Evolutionary conservation across 495 filamentous ascomycete species (phyloP).

Genomic region (Diplogelasinospora grovesii): DNA sequence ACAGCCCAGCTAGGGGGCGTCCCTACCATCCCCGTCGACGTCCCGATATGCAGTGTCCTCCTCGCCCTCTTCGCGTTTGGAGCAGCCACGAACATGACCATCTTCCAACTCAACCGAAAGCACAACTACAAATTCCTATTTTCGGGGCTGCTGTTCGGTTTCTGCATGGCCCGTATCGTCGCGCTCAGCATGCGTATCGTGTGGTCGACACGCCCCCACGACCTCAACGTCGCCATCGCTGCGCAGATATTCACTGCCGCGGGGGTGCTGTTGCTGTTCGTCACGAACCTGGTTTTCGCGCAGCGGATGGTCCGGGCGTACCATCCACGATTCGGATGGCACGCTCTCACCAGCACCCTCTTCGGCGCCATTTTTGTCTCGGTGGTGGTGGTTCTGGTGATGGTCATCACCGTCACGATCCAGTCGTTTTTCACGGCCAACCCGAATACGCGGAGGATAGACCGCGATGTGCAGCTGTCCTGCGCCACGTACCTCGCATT

Average conservation of each 20-base stretch:
- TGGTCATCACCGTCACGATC: conserved; percentile 62
- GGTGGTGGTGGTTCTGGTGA: conserved; percentile 54
- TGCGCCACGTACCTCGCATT: conserved; percentile 60
- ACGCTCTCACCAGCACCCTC: conserved; percentile 33
- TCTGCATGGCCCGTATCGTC: conserved; percentile 66
- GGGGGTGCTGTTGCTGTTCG: conserved; percentile 70
- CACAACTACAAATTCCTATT: conserved; percentile 64
- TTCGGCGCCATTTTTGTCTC: conserved; percentile 57
- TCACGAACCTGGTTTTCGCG: conserved; percentile 73
- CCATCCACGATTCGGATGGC: conserved; percentile 67
- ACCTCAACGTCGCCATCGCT: conserved; percentile 57
- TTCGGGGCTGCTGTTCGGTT: conserved; percentile 63
- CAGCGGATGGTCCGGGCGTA: conserved; percentile 70
- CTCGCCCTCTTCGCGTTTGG: conserved; percentile 54
- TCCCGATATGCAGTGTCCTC: conserved; percentile 60
- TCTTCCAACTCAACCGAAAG: conserved; percentile 53
- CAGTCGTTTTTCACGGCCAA: conserved; percentile 62
- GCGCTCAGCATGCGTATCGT: conserved; percentile 59
- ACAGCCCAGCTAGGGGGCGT: conserved; percentile 52
- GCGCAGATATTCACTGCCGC: conserved; percentile 68
- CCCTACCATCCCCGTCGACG: conserved; percentile 51
- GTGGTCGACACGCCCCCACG: conserved; percentile 43
- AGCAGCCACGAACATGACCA: conserved; percentile 56
- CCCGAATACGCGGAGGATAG: conserved; percentile 36
- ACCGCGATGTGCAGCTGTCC: conserved; percentile 60